Percentiles rank a stretch among this genome's conserved stretches.
Conservation (phyloP, 2,329 filamentous ascomycete genomes). For the Lasiodiplodia hormozganensis region DNA sequence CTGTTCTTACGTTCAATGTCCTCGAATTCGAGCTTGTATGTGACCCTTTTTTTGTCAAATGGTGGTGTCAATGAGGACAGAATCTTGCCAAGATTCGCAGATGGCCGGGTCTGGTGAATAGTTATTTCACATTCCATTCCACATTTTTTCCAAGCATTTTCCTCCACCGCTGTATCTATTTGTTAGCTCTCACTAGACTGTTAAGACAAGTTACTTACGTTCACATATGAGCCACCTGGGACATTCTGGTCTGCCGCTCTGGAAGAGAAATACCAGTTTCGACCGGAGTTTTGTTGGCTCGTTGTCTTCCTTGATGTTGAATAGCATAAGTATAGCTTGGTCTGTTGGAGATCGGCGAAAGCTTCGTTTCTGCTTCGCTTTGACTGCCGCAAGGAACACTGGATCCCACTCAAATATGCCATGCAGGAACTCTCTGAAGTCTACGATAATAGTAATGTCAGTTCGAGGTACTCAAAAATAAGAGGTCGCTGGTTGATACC, state of each 20-base stretch:
- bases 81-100: not conserved
- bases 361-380: not conserved
- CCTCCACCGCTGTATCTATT: not conserved
- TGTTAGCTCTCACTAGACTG: not conserved
- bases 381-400: not conserved
- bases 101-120: not conserved
- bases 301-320: not conserved
- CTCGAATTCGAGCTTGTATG: not conserved
- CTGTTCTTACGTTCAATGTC: not conserved
- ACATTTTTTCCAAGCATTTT: not conserved
- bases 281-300: not conserved
- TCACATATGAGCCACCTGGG: not conserved
- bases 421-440: not conserved
- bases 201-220: not conserved
- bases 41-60: rapidly evolving
- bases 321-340: not conserved
- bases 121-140: not conserved
- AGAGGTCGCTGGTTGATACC: not conserved
- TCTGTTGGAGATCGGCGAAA: not conserved
- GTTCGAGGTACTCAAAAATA: rapidly evolving
- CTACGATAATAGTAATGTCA: not conserved
- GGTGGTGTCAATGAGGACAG: not conserved
- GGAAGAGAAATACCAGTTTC: not conserved
- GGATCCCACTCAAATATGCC: not conserved
- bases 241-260: not conserved